Percentiles rank a stretch among this genome's conserved stretches.
Evolutionary conservation across 2,329 filamentous ascomycete genomes (phyloP).

Genomic region (Penicillium sp.): DNA sequence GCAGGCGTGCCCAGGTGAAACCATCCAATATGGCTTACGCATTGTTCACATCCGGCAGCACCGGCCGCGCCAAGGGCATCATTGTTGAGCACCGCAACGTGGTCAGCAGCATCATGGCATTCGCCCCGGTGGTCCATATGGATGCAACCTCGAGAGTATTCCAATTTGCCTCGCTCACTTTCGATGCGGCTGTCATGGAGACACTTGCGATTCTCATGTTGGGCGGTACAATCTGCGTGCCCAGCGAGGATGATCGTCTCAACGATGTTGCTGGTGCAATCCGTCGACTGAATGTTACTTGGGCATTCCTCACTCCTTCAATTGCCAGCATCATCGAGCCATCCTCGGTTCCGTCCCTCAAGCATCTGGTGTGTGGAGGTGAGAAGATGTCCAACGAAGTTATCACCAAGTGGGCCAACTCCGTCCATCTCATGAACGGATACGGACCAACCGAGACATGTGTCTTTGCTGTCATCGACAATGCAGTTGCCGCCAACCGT

Average conservation of each 20-base stretch:
- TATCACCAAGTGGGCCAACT: slow-evolving; percentile 61
- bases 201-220: slow-evolving; percentile 38
- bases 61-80: slow-evolving; percentile 39
- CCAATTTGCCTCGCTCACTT: slow-evolving; percentile 48
- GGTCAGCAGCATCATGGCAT: slow-evolving; percentile 33
- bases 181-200: slow-evolving; percentile 45
- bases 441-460: slow-evolving; percentile 41
- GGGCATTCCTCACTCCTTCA: slow-evolving; percentile 46
- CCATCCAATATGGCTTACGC: slow-evolving; percentile 34
- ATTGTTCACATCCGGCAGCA: slow-evolving; percentile 39
- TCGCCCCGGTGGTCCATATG: slow-evolving; percentile 28
- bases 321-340: slow-evolving; percentile 42
- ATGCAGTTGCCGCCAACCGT: slow-evolving; percentile 26
- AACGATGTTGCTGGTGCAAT: slow-evolving; percentile 49
- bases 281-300: slow-evolving; percentile 50
- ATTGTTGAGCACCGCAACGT: slow-evolving; percentile 36
- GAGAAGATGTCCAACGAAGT: slow-evolving; percentile 69
- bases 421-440: slow-evolving; percentile 38
- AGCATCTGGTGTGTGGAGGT: slow-evolving; percentile 45
- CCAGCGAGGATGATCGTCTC: slow-evolving; percentile 45
- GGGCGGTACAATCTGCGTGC: slow-evolving; percentile 50
- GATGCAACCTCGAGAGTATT: slow-evolving; percentile 31
- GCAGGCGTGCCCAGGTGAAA: slow-evolving; percentile 4
- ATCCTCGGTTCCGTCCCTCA: slow-evolving; percentile 39
- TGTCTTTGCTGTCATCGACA: slow-evolving; percentile 32